Conservation (phyloP, 2,329 filamentous ascomycete genomes). For the Leptodontidium sp. region DNA sequence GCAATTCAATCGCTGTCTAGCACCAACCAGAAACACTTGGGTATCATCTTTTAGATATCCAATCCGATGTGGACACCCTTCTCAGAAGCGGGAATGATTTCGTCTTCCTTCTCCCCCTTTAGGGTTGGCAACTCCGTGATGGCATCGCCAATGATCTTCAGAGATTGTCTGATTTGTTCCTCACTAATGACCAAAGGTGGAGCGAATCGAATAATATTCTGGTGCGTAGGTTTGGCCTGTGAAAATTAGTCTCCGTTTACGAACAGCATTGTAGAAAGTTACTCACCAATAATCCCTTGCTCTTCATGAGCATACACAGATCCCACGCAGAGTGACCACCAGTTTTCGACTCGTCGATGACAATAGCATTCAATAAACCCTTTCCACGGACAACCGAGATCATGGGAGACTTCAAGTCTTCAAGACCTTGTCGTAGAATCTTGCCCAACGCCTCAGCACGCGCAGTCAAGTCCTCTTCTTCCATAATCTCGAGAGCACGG, state of each 20-base stretch:
- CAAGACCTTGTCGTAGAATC: constrained; percentile 81
- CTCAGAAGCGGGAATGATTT: constrained; percentile 65
- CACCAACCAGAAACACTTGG: constrained; percentile 4
- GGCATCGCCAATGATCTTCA: constrained; percentile 82
- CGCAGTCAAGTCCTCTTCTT: constrained; percentile 88
- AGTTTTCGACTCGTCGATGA: constrained; percentile 90
- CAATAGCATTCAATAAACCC: constrained; percentile 92
- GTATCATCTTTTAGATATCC: constrained; percentile 24
- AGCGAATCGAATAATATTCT: constrained; percentile 98
- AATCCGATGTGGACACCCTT: constrained; percentile 64
- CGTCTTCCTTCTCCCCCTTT: constrained; percentile 62
- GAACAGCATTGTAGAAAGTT: neutral
- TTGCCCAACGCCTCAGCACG: constrained; percentile 83
- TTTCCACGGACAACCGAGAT: constrained; percentile 88
- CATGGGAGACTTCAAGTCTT: constrained; percentile 78
- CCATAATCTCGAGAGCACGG: constrained; percentile 89
- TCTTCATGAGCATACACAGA: constrained; percentile 92
- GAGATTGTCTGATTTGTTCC: constrained; percentile 78
- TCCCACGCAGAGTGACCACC: constrained; percentile 93
- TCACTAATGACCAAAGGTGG: constrained; percentile 95
- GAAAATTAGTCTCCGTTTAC: constrained; percentile 17
- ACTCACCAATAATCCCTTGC: constrained; percentile 90
- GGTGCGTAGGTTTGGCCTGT: constrained; percentile 96
- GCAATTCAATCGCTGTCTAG: neutral
- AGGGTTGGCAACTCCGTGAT: constrained; percentile 80